Percentiles rank a stretch among this genome's conserved stretches.
These are phyloP conservation scores for Fusarium luffae DNA, from an alignment of 2,329 filamentous ascomycete genomes.

Conservation along the genomic window DNA sequence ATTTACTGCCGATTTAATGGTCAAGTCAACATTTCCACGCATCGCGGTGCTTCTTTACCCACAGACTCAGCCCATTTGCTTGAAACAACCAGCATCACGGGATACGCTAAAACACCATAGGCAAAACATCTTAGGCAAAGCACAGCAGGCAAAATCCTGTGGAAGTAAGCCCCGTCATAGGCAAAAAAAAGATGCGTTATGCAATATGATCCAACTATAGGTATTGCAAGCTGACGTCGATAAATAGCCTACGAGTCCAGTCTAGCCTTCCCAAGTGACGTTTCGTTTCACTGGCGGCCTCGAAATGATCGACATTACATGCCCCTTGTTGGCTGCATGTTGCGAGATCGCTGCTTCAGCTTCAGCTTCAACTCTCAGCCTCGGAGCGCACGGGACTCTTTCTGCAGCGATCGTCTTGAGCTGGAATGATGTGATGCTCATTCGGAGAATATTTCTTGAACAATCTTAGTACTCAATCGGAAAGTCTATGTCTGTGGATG, in stretches of 20 bases:
- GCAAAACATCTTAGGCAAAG: background rate
- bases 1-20: background rate
- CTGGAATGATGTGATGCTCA: background rate
- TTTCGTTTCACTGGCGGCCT: conserved; percentile 5
- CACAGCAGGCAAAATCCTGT: background rate
- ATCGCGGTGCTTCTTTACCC: background rate
- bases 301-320: conserved; percentile 18
- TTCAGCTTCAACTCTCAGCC: conserved; percentile 19
- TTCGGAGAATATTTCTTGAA: conserved; percentile 5
- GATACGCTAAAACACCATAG: background rate
- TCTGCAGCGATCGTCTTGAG: background rate
- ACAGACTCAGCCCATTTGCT: background rate
- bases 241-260: background rate
- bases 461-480: background rate
- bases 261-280: background rate
- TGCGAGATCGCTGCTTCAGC: conserved; percentile 31
- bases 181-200: background rate
- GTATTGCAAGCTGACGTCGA: background rate
- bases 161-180: background rate
- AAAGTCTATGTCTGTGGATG: background rate
- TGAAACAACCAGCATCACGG: conserved; percentile 12
- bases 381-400: background rate
- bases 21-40: background rate
- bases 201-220: background rate
- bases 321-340: conserved; percentile 2